phyloP scores from a whole-genome alignment of 129 eudicot species.

The Arctium minus region DNA sequence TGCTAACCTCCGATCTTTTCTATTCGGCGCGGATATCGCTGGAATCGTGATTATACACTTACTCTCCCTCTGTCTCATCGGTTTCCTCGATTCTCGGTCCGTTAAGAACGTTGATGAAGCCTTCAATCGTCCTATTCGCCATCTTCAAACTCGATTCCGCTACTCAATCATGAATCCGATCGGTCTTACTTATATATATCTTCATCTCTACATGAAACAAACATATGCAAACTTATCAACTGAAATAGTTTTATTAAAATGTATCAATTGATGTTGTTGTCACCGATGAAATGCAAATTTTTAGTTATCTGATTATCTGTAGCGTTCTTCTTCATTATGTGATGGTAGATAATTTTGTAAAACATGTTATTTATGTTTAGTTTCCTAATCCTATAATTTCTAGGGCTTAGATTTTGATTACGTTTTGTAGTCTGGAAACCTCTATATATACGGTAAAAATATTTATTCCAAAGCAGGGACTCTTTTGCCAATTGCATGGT shows the following conservation, averaged over 20 bases:
- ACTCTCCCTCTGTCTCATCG: conserved; percentile 73
- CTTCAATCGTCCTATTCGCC: conserved; percentile 70
- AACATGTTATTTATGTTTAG: too few species aligned
- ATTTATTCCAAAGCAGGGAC: too few species aligned
- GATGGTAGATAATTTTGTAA: too few species aligned
- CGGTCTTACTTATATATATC: conserved; percentile 26
- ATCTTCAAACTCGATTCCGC: conserved; percentile 58
- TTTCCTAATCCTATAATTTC: too few species aligned
- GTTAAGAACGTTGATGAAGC: conserved; percentile 49
- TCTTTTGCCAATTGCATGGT: too few species aligned
- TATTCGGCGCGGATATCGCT: conserved; percentile 71
- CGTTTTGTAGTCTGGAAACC: too few species aligned
- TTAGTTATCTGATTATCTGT: background rate
- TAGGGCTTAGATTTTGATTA: too few species aligned
- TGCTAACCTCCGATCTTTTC: conserved; percentile 62
- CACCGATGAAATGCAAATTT: background rate
- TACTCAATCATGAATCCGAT: conserved; percentile 67
- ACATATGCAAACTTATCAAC: background rate
- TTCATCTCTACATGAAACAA: background rate
- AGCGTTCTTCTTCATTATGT: background rate
- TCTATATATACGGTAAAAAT: too few species aligned
- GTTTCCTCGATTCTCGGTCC: conserved; percentile 84
- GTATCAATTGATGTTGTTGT: background rate
- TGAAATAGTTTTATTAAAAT: background rate
- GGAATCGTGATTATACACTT: conserved; percentile 51